These are phyloP conservation scores for Kwoniella botswanensis DNA, from an alignment of 768 basidiomycete genomes.

Conservation along the genomic window DNA sequence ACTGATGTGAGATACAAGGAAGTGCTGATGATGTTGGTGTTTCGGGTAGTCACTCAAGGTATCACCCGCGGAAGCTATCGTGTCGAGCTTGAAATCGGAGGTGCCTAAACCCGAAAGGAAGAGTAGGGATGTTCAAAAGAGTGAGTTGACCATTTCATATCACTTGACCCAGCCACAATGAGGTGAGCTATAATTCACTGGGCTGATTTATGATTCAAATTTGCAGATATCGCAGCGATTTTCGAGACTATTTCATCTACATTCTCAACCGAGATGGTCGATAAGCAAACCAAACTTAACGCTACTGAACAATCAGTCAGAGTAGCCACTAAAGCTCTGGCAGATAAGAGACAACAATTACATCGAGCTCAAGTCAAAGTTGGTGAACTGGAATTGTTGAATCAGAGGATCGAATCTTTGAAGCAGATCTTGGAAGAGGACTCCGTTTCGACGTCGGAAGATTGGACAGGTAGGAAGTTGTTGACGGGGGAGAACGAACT, in stretches of 20 bases:
- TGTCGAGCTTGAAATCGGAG: conserved; percentile 73
- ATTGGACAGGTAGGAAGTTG: conserved; percentile 68
- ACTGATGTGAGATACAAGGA: conserved; percentile 5
- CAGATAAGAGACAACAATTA: conserved; percentile 86
- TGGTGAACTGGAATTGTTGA: conserved; percentile 77
- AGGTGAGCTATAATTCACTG: no score
- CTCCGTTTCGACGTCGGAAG: conserved; percentile 60
- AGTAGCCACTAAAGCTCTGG: conserved; percentile 84
- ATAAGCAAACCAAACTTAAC: conserved; percentile 85
- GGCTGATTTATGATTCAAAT: background rate
- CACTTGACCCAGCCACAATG: background rate
- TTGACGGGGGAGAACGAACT: conserved; percentile 55
- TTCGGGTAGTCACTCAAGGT: conserved; percentile 38
- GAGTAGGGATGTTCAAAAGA: conserved; percentile 68
- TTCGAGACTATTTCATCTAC: conserved; percentile 77
- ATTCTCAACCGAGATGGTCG: conserved; percentile 80
- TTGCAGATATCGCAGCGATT: conserved; percentile 81
- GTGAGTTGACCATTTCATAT: conserved; percentile 18
- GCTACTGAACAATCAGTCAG: conserved; percentile 84
- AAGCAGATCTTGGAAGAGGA: conserved; percentile 74
- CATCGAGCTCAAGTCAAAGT: conserved; percentile 74
- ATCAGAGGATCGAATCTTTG: conserved; percentile 81
- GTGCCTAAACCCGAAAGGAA: conserved; percentile 81
- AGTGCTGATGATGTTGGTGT: no score
- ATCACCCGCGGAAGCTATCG: conserved; percentile 71